Evolutionary conservation across 1,284 basidiomycete species (phyloP).

Genomic region (Melampsora americana): DNA sequence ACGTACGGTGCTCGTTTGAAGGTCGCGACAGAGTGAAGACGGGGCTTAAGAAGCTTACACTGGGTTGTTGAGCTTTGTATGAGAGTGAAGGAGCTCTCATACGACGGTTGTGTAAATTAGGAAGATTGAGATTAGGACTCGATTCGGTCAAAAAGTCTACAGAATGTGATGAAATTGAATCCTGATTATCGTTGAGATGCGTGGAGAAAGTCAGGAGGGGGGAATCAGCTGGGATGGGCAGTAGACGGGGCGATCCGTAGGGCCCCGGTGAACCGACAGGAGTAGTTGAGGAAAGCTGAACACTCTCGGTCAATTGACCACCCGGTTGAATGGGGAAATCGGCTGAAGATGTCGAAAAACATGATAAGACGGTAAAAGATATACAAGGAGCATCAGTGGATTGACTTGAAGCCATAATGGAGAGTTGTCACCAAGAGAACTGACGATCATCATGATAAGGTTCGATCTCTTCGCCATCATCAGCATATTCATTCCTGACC

Average conservation of each 20-base stretch:
- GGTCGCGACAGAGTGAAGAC: background rate
- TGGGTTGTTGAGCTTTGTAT: constrained; percentile 4
- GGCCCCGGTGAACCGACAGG: background rate
- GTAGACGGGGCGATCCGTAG: background rate
- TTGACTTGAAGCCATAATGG: background rate
- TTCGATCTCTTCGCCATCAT: constrained; percentile 38
- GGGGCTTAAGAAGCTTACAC: background rate
- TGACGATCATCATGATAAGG: constrained; percentile 43
- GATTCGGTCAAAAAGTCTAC: too few species aligned
- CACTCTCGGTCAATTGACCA: background rate
- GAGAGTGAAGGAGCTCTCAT: constrained; percentile 36
- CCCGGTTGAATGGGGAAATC: constrained; percentile 34
- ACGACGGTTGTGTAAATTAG: constrained; percentile 7
- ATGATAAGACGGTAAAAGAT: background rate
- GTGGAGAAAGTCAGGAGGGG: background rate
- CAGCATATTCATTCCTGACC: constrained; percentile 40
- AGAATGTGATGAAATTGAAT: too few species aligned
- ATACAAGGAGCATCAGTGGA: background rate
- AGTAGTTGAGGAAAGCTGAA: background rate
- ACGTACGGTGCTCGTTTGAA: background rate
- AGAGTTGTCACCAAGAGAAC: constrained; percentile 1
- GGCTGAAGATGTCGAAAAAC: constrained; percentile 16
- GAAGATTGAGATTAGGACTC: too few species aligned
- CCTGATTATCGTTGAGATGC: too few species aligned
- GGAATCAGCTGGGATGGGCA: background rate